These are phyloP conservation scores for Astrothelium macrocarpum DNA, from an alignment of 495 filamentous ascomycete species.

Conservation along the genomic window DNA sequence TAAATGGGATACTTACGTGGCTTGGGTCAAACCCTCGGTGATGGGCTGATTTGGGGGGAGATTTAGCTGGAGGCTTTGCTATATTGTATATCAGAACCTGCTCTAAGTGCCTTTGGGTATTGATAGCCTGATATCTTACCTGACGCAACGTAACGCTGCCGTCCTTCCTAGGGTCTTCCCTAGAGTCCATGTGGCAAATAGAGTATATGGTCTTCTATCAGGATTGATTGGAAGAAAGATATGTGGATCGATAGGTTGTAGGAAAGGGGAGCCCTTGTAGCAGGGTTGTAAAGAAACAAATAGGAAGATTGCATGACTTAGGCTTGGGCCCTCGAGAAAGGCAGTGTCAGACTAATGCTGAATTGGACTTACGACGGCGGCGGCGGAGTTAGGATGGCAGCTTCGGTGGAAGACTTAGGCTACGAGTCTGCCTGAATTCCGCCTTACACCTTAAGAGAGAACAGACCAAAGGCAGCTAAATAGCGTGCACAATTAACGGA, in stretches of 20 bases:
- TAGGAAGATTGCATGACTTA: not conserved
- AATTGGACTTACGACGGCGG: not conserved
- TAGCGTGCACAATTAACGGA: not conserved
- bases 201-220: not conserved
- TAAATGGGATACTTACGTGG: not conserved
- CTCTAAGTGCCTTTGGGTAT: not conserved
- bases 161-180: not conserved
- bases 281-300: not conserved
- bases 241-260: not conserved
- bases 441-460: not conserved
- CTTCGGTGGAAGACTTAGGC: not conserved
- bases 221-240: not conserved
- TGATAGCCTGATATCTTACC: not conserved
- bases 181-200: not conserved
- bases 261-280: not conserved
- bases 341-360: not conserved
- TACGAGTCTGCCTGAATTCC: not conserved
- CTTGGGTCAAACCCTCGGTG: not conserved
- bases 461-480: not conserved
- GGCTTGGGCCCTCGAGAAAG: not conserved
- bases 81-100: not conserved
- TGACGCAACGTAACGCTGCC: not conserved
- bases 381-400: too few species aligned
- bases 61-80: not conserved
- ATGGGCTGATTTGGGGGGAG: not conserved